phyloP scores from a whole-genome alignment of 768 basidiomycete genomes.

The Cystobasidium ongulense region DNA sequence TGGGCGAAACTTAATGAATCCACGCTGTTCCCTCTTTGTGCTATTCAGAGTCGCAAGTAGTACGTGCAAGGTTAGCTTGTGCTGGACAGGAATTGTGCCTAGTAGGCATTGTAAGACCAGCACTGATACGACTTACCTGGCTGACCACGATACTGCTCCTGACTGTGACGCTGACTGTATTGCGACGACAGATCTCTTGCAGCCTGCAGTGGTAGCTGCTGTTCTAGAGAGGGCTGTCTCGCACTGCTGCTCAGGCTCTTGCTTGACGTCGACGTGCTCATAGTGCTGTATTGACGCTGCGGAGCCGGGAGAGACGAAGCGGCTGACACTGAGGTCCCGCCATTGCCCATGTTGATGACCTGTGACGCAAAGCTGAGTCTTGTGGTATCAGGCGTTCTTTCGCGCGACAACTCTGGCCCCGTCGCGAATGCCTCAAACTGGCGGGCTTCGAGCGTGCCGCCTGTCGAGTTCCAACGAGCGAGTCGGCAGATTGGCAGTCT shows the following conservation, averaged over 20 bases:
- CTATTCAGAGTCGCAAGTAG: not conserved
- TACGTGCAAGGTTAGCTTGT: no score
- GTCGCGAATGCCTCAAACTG: no score
- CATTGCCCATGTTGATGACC: not conserved
- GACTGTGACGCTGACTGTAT: not conserved
- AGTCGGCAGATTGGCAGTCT: no score
- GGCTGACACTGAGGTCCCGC: not conserved
- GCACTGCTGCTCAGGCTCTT: not conserved
- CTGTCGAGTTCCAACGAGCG: no score
- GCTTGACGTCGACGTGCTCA: not conserved
- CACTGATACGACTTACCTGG: not conserved
- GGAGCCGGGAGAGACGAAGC: not conserved
- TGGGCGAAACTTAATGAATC: constrained; percentile 17
- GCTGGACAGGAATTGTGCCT: no score
- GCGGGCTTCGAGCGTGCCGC: no score
- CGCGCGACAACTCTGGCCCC: not conserved
- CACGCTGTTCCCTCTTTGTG: constrained; percentile 10
- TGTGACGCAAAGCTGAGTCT: not conserved
- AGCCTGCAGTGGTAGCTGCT: not conserved
- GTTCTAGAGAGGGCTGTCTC: not conserved
- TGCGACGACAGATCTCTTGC: not conserved
- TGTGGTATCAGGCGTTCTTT: not conserved
- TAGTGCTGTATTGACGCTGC: not conserved
- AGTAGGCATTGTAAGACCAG: not conserved
- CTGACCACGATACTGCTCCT: not conserved